Conservation (phyloP, 768 basidiomycete genomes). For the Auricularia sp. region DNA sequence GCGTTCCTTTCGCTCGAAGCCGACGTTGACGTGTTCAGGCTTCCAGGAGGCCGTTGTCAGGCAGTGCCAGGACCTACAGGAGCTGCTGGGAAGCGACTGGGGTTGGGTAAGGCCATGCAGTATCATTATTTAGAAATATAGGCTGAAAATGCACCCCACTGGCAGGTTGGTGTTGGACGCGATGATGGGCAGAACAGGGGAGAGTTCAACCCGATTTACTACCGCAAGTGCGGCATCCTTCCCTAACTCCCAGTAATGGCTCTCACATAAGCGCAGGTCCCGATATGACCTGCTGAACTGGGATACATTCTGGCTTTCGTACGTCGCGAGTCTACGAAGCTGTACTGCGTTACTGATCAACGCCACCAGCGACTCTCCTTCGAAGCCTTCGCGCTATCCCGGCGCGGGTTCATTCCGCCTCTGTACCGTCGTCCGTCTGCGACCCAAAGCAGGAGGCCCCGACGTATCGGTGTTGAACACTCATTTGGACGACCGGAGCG, state of each 20-base stretch:
- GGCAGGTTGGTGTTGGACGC: constrained; percentile 49
- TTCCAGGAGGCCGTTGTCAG: constrained; percentile 46
- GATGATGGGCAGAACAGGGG: constrained; percentile 46
- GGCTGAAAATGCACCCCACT: no score
- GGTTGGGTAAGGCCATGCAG: constrained; percentile 32
- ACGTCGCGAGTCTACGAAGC: constrained; percentile 13
- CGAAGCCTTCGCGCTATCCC: constrained; percentile 39
- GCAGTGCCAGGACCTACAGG: constrained; percentile 47
- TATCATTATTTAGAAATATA: no score
- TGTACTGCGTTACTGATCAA: not conserved
- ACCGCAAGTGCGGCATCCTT: constrained; percentile 26
- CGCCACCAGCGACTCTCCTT: constrained; percentile 32
- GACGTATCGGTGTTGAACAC: constrained; percentile 31
- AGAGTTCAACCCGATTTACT: constrained; percentile 58
- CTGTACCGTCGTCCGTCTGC: constrained; percentile 37
- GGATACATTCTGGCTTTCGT: constrained; percentile 52
- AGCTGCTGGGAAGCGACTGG: constrained; percentile 46
- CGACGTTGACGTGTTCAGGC: constrained; percentile 19
- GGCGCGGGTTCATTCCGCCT: constrained; percentile 41
- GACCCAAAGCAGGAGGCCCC: constrained; percentile 12
- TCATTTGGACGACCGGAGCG: constrained; percentile 46
- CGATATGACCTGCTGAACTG: constrained; percentile 29
- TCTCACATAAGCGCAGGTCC: constrained; percentile 9
- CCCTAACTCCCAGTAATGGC: no score
- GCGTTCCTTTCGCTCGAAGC: not conserved